These are phyloP conservation scores for Saccharum hybrid DNA, from an alignment of 202 grass and related monocot genomes.

Conservation along the genomic window DNA sequence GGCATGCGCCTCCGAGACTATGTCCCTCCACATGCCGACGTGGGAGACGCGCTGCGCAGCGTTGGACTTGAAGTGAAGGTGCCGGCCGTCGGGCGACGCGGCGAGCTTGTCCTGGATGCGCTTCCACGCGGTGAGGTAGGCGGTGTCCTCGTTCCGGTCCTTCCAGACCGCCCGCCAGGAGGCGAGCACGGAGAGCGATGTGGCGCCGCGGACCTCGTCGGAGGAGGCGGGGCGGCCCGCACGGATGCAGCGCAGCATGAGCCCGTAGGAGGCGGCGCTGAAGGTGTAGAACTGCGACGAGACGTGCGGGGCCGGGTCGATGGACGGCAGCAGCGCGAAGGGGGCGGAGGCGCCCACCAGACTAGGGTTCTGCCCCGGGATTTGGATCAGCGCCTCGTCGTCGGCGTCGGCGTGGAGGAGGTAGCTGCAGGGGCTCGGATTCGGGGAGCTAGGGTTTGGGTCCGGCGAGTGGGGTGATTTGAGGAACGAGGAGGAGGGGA, in stretches of 20 bases:
- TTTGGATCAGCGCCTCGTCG: conserved; percentile 68
- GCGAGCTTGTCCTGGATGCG: conserved; percentile 97
- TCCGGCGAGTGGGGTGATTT: conserved; percentile 63
- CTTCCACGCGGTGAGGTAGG: conserved; percentile 99
- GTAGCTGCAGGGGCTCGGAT: conserved; percentile 53
- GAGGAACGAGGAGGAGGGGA: conserved; percentile 56
- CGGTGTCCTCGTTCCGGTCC: conserved; percentile 99
- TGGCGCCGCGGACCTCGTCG: conserved; percentile 89
- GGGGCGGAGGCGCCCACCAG: conserved; percentile 23
- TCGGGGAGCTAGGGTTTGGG: conserved; percentile 48
- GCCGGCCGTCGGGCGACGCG: conserved; percentile 49
- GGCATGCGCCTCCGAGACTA: conserved; percentile 70
- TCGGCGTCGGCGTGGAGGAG: conserved; percentile 73
- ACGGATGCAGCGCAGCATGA: conserved; percentile 90
- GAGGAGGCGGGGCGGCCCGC: conserved; percentile 63
- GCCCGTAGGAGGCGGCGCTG: conserved; percentile 66
- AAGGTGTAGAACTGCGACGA: conserved; percentile 99
- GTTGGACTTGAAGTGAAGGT: conserved; percentile 96
- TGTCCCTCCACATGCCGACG: conserved; percentile 86
- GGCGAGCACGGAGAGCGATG: conserved; percentile 68
- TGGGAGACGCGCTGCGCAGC: conserved; percentile 77
- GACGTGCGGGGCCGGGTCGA: conserved; percentile 85
- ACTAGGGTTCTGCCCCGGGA: conserved; percentile 55
- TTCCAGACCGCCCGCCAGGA: conserved; percentile 98
- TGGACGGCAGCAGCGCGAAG: conserved; percentile 41